Base-by-base conservation (phyloP, 495 filamentous ascomycete species). In the Lepraria neglecta region DNA sequence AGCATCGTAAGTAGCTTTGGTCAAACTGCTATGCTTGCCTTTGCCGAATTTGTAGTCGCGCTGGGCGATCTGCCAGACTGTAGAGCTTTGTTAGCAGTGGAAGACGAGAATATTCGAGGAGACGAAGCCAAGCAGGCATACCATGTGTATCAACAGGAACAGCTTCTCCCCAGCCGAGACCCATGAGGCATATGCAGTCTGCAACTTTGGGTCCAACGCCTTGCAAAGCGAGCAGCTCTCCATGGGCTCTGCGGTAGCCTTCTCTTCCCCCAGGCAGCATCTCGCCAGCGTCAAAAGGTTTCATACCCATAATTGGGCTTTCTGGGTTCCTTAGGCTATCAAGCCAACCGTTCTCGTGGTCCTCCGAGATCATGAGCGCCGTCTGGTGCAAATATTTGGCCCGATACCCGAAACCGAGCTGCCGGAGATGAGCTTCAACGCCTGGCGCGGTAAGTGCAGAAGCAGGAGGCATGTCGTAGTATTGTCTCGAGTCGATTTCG, bases 181-280 rank as follows among this genome's bases (percentile, higher is more conserved):
- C 95, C 90, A 99, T 96, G 43, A 99, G 73, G 71, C 88, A 95
- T 6, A 97, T 91, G 70, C 94, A 99, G 71, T 99, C 94, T 4
- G 95, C 86, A 6, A 99, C 94, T 71, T 99, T 99, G 0, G 94
- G 94, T 0, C 94, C 94, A 9, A 97, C 95, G 1, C 94, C 94
- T 59, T 89, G 80, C 28, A 98, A 76, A 27, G 79, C 71, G 4
- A 97, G 74, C 6, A 98, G 76, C 63, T 86, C 83, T 65, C 88
- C 86, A 70, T 97, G 95, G 0, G 94, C 94, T 46, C 82, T 77
- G 24, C 81, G 81, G 72, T 98, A 98, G 4, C 86, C 86, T 59
- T 79, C 74, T 59, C 85, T 74, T 11, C 87, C 85, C 57, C 79
- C 79, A 3, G 80, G 76, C 44, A 71, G 67, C 77, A 83, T 79